These are phyloP conservation scores for Hibiscus mutabilis DNA, from an alignment of 345 rosid genomes.

Conservation along the genomic window DNA sequence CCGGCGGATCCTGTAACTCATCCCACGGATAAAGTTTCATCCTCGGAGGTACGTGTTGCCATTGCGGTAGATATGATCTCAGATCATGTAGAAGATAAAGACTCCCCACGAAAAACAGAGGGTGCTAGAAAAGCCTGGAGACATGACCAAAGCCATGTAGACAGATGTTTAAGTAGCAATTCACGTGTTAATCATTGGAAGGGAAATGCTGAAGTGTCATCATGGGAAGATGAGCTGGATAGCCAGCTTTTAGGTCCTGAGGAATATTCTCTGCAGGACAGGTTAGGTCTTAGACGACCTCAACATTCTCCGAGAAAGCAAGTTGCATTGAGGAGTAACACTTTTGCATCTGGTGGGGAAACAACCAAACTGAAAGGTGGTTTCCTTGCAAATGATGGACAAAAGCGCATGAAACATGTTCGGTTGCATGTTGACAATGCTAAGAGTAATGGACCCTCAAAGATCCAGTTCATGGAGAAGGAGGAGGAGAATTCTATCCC, in stretches of 20 bases:
- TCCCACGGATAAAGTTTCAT: constrained; percentile 12
- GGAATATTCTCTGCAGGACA: constrained; percentile 35
- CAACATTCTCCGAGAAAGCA: constrained; percentile 41
- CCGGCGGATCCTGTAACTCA: constrained; percentile 11
- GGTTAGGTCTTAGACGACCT: constrained; percentile 23
- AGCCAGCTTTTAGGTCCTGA: constrained; percentile 14
- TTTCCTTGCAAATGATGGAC: constrained; percentile 26
- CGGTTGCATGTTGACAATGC: constrained; percentile 40
- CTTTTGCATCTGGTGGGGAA: constrained; percentile 35
- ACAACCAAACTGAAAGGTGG: constrained; percentile 39
- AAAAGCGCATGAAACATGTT: constrained; percentile 50
- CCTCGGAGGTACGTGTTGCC: constrained; percentile 12
- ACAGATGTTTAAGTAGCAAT: constrained; percentile 20
- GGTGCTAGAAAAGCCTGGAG: constrained; percentile 21
- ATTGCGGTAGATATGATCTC: constrained; percentile 5
- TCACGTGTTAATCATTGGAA: constrained; percentile 17
- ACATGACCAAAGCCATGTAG: constrained; percentile 20
- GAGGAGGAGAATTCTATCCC: constrained; percentile 19
- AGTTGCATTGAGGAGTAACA: constrained; percentile 48
- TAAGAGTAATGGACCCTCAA: constrained; percentile 18
- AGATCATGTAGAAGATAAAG: constrained; percentile 14
- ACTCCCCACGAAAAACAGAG: constrained; percentile 13
- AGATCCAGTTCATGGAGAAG: constrained; percentile 15
- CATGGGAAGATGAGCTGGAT: constrained; percentile 24
- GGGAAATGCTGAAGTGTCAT: constrained; percentile 30